A percentile compares a stretch with the other conserved stretches of the same genome.
Evolutionary conservation across 305 asterid species (phyloP).

Genomic region (Plantago lanceolata): DNA sequence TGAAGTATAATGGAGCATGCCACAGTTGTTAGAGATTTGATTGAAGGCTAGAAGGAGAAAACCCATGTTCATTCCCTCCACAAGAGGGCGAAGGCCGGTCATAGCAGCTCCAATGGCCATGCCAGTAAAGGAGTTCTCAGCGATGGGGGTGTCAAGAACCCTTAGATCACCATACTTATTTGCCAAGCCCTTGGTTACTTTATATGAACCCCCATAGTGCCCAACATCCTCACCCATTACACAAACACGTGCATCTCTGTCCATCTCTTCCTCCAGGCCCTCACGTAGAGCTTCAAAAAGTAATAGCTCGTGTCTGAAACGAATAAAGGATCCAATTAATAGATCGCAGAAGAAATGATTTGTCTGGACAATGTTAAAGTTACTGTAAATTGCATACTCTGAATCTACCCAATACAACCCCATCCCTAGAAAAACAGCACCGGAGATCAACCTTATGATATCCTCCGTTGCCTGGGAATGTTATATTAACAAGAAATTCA

Average conservation of each 20-base stretch:
- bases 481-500: no score
- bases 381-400: background rate
- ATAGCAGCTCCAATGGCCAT: constrained; percentile 77
- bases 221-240: constrained; percentile 75
- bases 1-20: constrained; percentile 77
- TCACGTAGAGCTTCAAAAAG: constrained; percentile 74
- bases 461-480: no score
- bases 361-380: no score
- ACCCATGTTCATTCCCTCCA: constrained; percentile 82
- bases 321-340: constrained; percentile 2
- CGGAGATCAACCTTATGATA: no score
- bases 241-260: constrained; percentile 57
- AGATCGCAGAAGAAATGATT: background rate
- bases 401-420: no score
- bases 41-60: constrained; percentile 68
- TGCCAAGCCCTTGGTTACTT: constrained; percentile 64
- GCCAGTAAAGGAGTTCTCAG: constrained; percentile 71
- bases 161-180: constrained; percentile 63
- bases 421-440: no score
- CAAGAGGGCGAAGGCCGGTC: constrained; percentile 62
- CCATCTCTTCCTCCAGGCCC: constrained; percentile 81
- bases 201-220: constrained; percentile 75
- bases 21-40: constrained; percentile 70
- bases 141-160: constrained; percentile 82
- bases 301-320: constrained; percentile 59